Evolutionary conservation across 106 monocot genomes (phyloP), one percentile per base, ranked within the genome.

Genomic region (Dactylorhiza incarnata): DNA sequence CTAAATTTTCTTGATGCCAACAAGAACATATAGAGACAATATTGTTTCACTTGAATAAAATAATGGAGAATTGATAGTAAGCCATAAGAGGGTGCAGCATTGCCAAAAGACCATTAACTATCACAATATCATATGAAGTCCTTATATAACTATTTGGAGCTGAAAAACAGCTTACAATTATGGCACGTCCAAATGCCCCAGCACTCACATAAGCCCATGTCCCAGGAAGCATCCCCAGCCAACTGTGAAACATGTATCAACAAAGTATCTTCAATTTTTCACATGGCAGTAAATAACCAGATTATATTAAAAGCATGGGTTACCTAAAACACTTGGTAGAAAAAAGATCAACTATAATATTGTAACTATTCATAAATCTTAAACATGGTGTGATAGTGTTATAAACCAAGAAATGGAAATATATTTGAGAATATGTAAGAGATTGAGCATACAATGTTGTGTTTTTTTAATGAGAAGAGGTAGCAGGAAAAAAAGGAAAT

Each of bases 131-230:
- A 46, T 17, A 13, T 3, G 5, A 66, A 37, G 14, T 12, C 66
- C 66, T 66, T 37, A 14, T 12, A 66, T 37, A 37, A 37, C 24
- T 26, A 10, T 37, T 66, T 11, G 4, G 13, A 26, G 24, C 44
- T 45, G 8, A 23, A 76, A 51, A 78, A 5, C 44, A 72, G 48
- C 78, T 72, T 72, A 78, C 78, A 7, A 78, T 78, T 66, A 78
- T 78, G 47, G 78, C 78, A 44, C 78, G 78, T 71, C 78, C 78
- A 59, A 78, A 78, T 58, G 78, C 78, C 47, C 78, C 78, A 37
- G 78, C 78, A 72, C 72, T 78, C 23, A 78, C 78, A 72, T 78
- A 78, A 11, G 78, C 78, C 78, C 78, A 78, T 72, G 78, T 78
- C 16, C 78, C 78, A 25, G 78, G 78, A 78, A 78, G 78, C 78